Conservation (phyloP, 495 filamentous ascomycete species). For the Hypoxylon cercidicola region DNA sequence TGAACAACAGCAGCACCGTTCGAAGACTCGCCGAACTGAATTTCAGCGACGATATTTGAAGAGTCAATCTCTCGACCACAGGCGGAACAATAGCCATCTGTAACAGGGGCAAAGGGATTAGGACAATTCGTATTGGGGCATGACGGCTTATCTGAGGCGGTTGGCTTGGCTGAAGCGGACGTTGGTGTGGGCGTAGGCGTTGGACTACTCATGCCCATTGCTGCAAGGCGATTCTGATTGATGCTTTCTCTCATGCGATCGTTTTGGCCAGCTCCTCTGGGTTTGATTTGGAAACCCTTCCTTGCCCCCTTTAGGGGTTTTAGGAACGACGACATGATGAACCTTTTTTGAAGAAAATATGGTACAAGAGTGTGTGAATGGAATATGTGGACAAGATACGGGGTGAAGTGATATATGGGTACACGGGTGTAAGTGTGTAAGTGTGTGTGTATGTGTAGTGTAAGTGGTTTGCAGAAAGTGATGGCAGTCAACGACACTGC, state of each 20-base stretch:
- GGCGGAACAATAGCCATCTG: constrained; percentile 73
- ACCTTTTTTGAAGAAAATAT: constrained; percentile 5
- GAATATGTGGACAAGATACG: background rate
- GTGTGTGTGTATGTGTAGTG: background rate
- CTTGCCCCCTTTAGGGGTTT: constrained; percentile 38
- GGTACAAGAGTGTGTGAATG: background rate
- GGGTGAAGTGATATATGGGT: constrained; percentile 2
- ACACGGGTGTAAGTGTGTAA: background rate
- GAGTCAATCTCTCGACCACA: constrained; percentile 87
- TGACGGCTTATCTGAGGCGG: constrained; percentile 31
- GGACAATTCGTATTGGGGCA: constrained; percentile 47
- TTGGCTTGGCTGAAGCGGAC: constrained; percentile 11
- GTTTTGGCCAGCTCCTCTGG: constrained; percentile 30
- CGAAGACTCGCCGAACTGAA: constrained; percentile 85
- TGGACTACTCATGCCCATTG: constrained; percentile 34
- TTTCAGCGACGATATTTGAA: constrained; percentile 88
- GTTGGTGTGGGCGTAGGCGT: constrained; percentile 23
- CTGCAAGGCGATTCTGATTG: constrained; percentile 43
- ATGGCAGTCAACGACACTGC: background rate
- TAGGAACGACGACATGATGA: constrained; percentile 42
- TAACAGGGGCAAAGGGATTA: constrained; percentile 49
- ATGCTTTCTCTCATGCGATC: constrained; percentile 45
- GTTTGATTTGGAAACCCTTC: constrained; percentile 38
- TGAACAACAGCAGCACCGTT: constrained; percentile 90
- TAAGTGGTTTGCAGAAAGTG: constrained; percentile 11